These are phyloP conservation scores for Pugionium cornutum DNA, from an alignment of 345 rosid species.

Conservation along the genomic window DNA sequence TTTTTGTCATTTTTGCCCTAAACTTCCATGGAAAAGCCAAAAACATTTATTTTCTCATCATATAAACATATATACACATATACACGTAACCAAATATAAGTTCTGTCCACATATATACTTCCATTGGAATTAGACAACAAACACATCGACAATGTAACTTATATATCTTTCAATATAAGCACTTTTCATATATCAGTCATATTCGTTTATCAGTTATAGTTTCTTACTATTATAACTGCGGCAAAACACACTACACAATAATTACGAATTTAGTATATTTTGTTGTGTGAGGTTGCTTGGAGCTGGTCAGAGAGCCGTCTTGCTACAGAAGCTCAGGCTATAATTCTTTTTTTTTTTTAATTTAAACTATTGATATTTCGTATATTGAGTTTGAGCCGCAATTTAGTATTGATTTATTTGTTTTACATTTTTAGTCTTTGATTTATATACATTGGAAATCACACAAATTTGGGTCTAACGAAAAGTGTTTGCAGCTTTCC, in stretches of 20 bases:
- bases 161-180: too few species aligned
- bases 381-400: conserved; percentile 21
- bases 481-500: conserved; percentile 9
- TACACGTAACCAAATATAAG: conserved; percentile 20
- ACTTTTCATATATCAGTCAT: too few species aligned
- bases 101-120: conserved; percentile 5
- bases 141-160: conserved; percentile 26
- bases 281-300: background rate
- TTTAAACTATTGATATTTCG: too few species aligned
- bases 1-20: conserved; percentile 30
- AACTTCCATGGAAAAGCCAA: conserved; percentile 28
- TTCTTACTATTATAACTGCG: too few species aligned
- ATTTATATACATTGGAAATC: conserved; percentile 26
- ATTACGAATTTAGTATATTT: background rate
- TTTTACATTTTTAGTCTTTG: too few species aligned
- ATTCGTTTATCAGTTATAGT: too few species aligned
- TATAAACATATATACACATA: background rate
- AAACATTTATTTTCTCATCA: background rate
- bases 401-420: background rate
- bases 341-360: background rate
- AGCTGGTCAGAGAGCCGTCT: conserved; percentile 3
- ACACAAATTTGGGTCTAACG: conserved; percentile 24
- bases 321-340: conserved; percentile 16
- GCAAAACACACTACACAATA: background rate
- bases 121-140: conserved; percentile 32